Conservation (phyloP, 495 filamentous ascomycete genomes). For the Penicillium pancosmium region DNA sequence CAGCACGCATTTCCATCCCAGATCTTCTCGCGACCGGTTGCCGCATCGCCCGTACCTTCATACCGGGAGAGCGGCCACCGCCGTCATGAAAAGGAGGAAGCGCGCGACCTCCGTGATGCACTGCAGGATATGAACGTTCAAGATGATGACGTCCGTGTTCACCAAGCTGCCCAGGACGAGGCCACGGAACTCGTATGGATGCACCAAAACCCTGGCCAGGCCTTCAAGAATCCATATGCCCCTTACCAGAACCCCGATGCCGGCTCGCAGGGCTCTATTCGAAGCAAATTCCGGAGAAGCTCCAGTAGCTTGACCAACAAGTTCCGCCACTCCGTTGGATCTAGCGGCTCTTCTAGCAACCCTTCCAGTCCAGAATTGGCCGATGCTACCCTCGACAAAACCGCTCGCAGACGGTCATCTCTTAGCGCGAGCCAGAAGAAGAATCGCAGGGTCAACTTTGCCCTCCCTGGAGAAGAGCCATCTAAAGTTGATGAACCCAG, state of each 20-base stretch:
- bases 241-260: conserved; percentile 58
- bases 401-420: conserved; percentile 21
- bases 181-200: conserved; percentile 86
- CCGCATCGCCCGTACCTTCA: conserved; percentile 53
- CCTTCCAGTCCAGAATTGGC: conserved; percentile 27
- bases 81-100: conserved; percentile 88
- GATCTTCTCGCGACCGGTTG: conserved; percentile 30
- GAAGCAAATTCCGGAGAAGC: conserved; percentile 47
- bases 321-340: conserved; percentile 24
- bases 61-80: conserved; percentile 81
- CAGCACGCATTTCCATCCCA: conserved; percentile 49
- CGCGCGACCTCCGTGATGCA: conserved; percentile 72
- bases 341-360: conserved; percentile 29
- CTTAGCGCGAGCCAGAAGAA: conserved; percentile 33
- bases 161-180: conserved; percentile 79
- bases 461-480: conserved; percentile 35
- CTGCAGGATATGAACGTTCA: conserved; percentile 77
- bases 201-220: conserved; percentile 69
- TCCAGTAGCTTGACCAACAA: conserved; percentile 19
- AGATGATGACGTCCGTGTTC: conserved; percentile 71
- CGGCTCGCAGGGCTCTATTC: conserved; percentile 47
- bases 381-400: conserved; percentile 3
- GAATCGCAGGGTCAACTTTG: conserved; percentile 48
- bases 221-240: conserved; percentile 56
- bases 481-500: conserved; percentile 8